Evolutionary conservation across 176 grass and related monocot species (phyloP), one percentile per base, ranked within the genome.

Genomic region (Triticum timopheevii): DNA sequence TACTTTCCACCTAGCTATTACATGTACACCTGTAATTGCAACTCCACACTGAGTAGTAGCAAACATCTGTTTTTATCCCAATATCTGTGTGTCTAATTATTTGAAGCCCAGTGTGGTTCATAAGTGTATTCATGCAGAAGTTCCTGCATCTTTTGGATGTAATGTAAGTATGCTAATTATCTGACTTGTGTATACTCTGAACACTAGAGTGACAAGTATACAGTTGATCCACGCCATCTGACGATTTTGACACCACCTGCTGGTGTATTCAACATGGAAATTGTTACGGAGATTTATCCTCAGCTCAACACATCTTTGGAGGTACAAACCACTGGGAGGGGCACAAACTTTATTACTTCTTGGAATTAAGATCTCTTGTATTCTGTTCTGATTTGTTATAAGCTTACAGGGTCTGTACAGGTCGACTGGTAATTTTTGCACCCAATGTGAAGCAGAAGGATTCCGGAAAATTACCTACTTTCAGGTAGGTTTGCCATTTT

Each of bases 391-490:
- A 79, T 40, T 86, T 82, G 65, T 64, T 88, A 34, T 79, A 64
- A 33, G 61, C 76, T 90, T 65, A 33, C 82, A 99, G 97, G 97
- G 97, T 24, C 76, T 99, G 59, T 99, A 96, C 87, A 99, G 90
- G 77, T 93, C 97, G 0, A 96, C 97, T 78, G 90, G 92, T 52
- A 95, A 96, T 80, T 99, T 99, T 86, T 99, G 90, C 74, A 99
- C 97, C 20, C 97, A 99, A 87, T 99, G 97, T 90, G 97, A 99
- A 81, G 97, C 97, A 36, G 97, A 99, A 96, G 97, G 97, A 33
- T 99, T 99, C 77, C 81, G 92, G 64, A 98, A 99, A 86, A 99
- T 99, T 68, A 99, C 97, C 16, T 99, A 93, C 86, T 99, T 93
- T 91, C 97, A 99, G 94, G 97, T 90, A 90, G 80, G 38, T 80